Evolutionary conservation across 805 yeast genomes (phyloP), one percentile per base, ranked within the genome.

Genomic region (Metschnikowia henanensis): DNA sequence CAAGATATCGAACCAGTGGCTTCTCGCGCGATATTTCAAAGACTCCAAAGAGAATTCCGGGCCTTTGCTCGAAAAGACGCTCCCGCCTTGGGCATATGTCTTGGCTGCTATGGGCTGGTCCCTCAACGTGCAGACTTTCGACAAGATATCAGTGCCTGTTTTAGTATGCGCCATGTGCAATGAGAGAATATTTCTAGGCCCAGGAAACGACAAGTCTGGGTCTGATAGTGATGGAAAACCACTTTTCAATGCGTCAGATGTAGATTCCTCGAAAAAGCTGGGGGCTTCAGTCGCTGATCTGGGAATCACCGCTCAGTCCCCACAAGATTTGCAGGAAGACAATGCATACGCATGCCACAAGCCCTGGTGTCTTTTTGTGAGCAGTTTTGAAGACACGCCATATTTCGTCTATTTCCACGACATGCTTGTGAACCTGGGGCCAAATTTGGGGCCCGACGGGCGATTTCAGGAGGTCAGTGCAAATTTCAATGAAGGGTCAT

Each of bases 41-140:
- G 70, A 66, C 22, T 57, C 66, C 38, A 67, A 70, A 43, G 75
- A 69, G 41, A 70, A 70, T 39, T 52, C 58, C 19, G 44, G 58
- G 19, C 35, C 49, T 8, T 25, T 55, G 19, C 52, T 68, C 6
- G 57, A 56, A 8, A 31, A 32, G 12, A 36, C 43, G n/a, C 53
- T 58, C 2, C 72, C 73, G 8, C 25, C 30, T 0, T 66, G 70
- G 70, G 45, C 63, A 19, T 70, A 66, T 46, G 41, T 54, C 15
- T 39, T 69, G n/a, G 68, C 73, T 5, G 49, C 61, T 18, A 47
- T 60, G 39, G 74, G 75, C 6, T 71, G 75, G 75, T 54, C 54
- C 13, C 51, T 71, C 32, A 47, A 62, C 25, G 58, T 64, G 6
- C 73, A 66, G 49, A 49, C 59, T 3, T 62, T 61, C 47, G 48